A percentile compares a stretch with the other conserved stretches of the same genome.
Conservation (phyloP, 345 rosid genomes). For the Psidium guajava region DNA sequence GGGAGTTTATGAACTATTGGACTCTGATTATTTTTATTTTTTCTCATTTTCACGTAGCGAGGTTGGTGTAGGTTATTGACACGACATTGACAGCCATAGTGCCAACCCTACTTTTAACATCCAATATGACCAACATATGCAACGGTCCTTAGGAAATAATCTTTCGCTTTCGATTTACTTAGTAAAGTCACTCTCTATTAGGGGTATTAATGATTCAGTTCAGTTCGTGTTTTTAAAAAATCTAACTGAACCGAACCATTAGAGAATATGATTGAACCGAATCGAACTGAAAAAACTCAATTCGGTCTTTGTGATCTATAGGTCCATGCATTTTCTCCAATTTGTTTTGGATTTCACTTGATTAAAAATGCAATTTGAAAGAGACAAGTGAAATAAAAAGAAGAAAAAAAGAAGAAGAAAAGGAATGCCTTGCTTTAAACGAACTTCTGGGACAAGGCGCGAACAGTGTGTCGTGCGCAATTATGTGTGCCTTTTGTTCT, state of each 20-base stretch:
- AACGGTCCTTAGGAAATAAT: neutral
- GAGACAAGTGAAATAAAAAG: neutral
- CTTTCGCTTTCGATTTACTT: neutral
- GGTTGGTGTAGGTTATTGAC: neutral
- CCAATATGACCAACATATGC: neutral
- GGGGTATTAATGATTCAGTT: too few species aligned
- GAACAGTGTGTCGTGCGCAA: neutral
- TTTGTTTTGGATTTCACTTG: neutral
- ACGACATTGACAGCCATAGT: neutral
- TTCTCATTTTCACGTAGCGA: neutral
- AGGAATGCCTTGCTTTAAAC: neutral
- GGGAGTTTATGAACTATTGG: neutral
- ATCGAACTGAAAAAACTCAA: too few species aligned
- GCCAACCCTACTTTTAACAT: neutral
- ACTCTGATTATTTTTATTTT: neutral
- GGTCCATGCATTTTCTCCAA: neutral
- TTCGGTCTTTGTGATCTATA: neutral
- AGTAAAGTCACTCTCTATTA: neutral
- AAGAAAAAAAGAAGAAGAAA: neutral
- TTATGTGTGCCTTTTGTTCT: neutral
- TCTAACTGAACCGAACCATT: too few species aligned
- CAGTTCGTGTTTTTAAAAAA: too few species aligned
- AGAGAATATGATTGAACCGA: too few species aligned
- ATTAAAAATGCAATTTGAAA: neutral
- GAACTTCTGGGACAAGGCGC: neutral